Conservation (phyloP, 805 yeast species). For the Millerozyma acaciae region DNA sequence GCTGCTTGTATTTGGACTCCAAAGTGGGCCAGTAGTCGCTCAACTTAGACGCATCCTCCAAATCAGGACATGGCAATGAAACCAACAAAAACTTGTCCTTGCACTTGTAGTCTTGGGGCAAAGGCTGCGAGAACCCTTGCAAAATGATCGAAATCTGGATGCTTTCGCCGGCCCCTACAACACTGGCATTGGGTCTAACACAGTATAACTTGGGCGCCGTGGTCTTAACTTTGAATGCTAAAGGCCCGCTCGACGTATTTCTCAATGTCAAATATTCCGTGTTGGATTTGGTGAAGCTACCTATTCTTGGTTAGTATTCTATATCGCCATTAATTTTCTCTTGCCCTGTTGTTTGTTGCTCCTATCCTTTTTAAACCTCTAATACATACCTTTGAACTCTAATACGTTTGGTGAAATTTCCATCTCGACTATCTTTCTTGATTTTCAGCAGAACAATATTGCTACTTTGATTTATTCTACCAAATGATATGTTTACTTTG, state of each 20-base stretch:
- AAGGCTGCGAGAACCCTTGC: constrained; percentile 77
- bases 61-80: constrained; percentile 69
- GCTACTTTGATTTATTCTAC: no score
- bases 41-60: constrained; percentile 52
- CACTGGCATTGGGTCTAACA: constrained; percentile 92
- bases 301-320: constrained; percentile 28
- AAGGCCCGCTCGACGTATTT: constrained; percentile 52
- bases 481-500: no score
- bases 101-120: constrained; percentile 69
- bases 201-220: constrained; percentile 96
- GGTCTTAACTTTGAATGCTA: constrained; percentile 94
- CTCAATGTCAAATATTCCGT: constrained; percentile 57
- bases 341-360: background rate
- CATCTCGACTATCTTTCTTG: no score
- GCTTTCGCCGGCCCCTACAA: constrained; percentile 69
- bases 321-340: background rate
- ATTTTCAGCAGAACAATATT: no score
- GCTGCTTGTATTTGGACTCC: constrained; percentile 54
- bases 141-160: constrained; percentile 76
- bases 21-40: constrained; percentile 74
- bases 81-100: constrained; percentile 91
- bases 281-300: constrained; percentile 70
- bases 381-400: constrained; percentile 72
- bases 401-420: constrained; percentile 69
- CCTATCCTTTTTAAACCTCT: background rate